Percentiles rank a stretch among this genome's conserved stretches.
phyloP scores from a whole-genome alignment of 148 eudicot genomes.

The Rhododendron ferrugineum region DNA sequence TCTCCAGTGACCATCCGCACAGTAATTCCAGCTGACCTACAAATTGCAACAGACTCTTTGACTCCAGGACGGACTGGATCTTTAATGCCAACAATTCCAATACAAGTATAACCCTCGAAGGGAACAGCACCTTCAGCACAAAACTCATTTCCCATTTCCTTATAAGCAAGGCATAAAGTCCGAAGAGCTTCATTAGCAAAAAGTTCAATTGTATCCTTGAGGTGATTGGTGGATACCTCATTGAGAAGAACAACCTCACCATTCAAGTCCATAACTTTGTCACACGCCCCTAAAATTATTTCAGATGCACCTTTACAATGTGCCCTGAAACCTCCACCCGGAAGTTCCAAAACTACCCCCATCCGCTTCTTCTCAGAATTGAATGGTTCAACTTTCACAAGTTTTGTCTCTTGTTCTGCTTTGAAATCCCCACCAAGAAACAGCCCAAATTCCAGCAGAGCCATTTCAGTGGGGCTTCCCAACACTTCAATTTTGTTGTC shows the following conservation, averaged over 20 bases:
- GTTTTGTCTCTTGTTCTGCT: slow-evolving; percentile 29
- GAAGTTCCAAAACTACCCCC: slow-evolving; percentile 73
- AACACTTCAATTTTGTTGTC: slow-evolving; percentile 56
- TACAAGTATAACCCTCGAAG: slow-evolving; percentile 63
- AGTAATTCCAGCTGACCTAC: slow-evolving; percentile 85
- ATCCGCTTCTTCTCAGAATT: slow-evolving; percentile 84
- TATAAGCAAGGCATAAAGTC: slow-evolving; percentile 82
- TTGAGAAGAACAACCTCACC: slow-evolving; percentile 51
- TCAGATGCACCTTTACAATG: slow-evolving; percentile 97
- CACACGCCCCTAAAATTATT: slow-evolving; percentile 65
- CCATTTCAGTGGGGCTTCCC: slow-evolving; percentile 90
- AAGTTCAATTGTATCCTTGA: slow-evolving; percentile 49
- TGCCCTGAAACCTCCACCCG: slow-evolving; percentile 66
- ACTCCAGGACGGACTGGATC: slow-evolving; percentile 95
- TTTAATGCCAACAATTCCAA: slow-evolving; percentile 82
- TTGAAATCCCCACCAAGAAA: slow-evolving; percentile 57
- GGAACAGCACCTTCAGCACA: slow-evolving; percentile 38
- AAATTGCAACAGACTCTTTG: slow-evolving; percentile 70
- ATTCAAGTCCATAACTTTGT: slow-evolving; percentile 40
- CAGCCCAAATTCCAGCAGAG: slow-evolving; percentile 74
- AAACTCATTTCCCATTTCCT: slow-evolving; percentile 39
- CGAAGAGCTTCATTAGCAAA: slow-evolving; percentile 81
- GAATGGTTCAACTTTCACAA: slow-evolving; percentile 71
- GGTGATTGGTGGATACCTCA: slow-evolving; percentile 33
- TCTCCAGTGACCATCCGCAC: slow-evolving; percentile 99